Evolutionary conservation across 805 yeast genomes (phyloP).

Genomic region (Starmerella davenportii): DNA sequence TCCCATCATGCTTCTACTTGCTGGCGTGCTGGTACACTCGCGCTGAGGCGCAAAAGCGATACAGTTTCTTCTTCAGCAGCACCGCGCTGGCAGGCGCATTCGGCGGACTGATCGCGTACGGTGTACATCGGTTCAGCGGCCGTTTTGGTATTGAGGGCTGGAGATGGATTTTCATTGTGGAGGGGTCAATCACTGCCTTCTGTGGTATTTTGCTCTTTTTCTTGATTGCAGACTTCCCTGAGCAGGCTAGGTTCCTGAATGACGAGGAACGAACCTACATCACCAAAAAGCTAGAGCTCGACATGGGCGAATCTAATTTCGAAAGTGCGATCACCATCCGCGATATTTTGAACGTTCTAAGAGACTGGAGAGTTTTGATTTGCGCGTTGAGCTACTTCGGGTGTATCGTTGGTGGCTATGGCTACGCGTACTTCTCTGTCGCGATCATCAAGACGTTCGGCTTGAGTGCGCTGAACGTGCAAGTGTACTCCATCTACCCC

Average conservation of each 20-base stretch:
- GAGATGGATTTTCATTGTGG: slow-evolving; percentile 40
- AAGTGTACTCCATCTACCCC: slow-evolving; percentile 69
- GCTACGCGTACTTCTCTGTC: slow-evolving; percentile 59
- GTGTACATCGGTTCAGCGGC: slow-evolving; percentile 37
- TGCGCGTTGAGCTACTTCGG: slow-evolving; percentile 49
- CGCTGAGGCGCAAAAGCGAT: slow-evolving; percentile 49
- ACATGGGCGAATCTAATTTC: slow-evolving; percentile 32
- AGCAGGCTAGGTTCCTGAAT: slow-evolving; percentile 38
- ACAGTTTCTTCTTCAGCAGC: slow-evolving; percentile 49
- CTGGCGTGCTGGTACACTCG: slow-evolving; percentile 48
- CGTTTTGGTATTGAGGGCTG: slow-evolving; percentile 28
- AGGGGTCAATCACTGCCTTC: slow-evolving; percentile 27
- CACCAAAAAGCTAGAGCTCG: slow-evolving; percentile 41
- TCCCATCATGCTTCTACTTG: slow-evolving; percentile 59
- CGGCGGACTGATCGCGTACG: slow-evolving; percentile 55
- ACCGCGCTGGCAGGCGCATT: slow-evolving; percentile 67
- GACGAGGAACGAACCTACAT: slow-evolving; percentile 37
- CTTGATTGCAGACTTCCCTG: slow-evolving; percentile 54
- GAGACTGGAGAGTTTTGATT: slow-evolving; percentile 40
- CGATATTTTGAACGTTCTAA: slow-evolving; percentile 34
- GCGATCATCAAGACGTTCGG: slow-evolving; percentile 45
- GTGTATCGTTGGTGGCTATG: slow-evolving; percentile 52
- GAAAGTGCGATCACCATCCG: slow-evolving; percentile 30
- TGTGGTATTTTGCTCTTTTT: slow-evolving; percentile 27
- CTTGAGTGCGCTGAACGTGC: slow-evolving; percentile 53